Conservation (phyloP, 2,329 filamentous ascomycete species). For the Arthrobotrys pseudoclavata region DNA sequence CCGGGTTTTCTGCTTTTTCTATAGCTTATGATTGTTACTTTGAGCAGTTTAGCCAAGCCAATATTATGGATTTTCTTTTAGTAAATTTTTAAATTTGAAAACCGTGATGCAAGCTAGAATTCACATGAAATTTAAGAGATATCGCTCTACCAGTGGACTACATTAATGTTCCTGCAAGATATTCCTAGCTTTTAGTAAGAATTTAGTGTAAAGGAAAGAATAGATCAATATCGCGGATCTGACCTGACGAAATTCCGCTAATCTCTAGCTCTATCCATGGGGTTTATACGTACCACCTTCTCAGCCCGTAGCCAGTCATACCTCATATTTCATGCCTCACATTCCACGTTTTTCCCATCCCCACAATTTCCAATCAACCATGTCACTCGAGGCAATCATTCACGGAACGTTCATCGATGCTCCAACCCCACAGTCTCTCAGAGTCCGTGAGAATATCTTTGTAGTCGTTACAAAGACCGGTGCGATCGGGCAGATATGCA, state of each 20-base stretch:
- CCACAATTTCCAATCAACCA: constrained; percentile 4
- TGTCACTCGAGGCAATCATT: constrained; percentile 40
- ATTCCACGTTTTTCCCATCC: background rate
- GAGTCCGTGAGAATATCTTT: constrained; percentile 57
- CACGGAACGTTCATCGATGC: constrained; percentile 62
- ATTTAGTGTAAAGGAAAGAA: too few relatives aligned
- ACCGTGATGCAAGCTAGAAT: background rate
- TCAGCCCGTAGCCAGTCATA: too few relatives aligned
- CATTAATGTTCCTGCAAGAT: too few relatives aligned
- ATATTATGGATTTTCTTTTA: constrained; percentile 37
- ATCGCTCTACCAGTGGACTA: too few relatives aligned
- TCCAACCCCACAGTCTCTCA: constrained; percentile 60
- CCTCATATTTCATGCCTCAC: background rate
- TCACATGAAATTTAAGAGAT: background rate
- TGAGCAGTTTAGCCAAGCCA: constrained; percentile 41
- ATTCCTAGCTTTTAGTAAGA: too few relatives aligned
- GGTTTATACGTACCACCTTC: too few relatives aligned
- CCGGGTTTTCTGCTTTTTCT: constrained; percentile 18
- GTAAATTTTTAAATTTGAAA: background rate
- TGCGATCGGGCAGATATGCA: constrained; percentile 38
- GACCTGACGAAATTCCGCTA: background rate
- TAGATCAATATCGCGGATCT: background rate
- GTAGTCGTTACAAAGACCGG: constrained; percentile 50
- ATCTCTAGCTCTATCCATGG: too few relatives aligned
- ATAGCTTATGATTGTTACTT: constrained; percentile 29